These are phyloP conservation scores for Breynia disticha DNA, from an alignment of 441 rosid species.

Conservation along the genomic window DNA sequence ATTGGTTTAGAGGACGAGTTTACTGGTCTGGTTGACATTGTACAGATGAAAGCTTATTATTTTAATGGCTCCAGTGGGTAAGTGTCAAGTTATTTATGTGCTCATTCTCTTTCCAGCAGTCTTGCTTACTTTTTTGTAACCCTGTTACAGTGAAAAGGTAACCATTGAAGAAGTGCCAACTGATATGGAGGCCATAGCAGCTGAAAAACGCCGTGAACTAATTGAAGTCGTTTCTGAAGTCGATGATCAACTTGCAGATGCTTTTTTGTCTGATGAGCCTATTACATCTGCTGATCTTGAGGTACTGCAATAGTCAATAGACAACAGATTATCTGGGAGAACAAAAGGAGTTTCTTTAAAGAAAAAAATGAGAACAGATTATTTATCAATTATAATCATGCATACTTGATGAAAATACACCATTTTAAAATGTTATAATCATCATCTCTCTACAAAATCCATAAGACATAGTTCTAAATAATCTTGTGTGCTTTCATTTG, in stretches of 20 bases:
- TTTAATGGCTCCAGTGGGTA: slow-evolving; percentile 87
- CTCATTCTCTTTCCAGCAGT: not conserved
- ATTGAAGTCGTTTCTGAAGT: slow-evolving; percentile 92
- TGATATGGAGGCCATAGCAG: slow-evolving; percentile 61
- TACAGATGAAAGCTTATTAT: slow-evolving; percentile 50
- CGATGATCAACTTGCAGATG: slow-evolving; percentile 87
- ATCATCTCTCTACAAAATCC: not conserved
- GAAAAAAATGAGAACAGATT: too few relatives aligned
- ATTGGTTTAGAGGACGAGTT: slow-evolving; percentile 87
- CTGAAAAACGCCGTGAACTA: slow-evolving; percentile 77
- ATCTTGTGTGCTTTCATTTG: not conserved
- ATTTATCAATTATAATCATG: too few relatives aligned
- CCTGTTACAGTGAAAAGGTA: slow-evolving; percentile 63
- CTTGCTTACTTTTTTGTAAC: slow-evolving; percentile 6
- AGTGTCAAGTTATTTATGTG: slow-evolving; percentile 18
- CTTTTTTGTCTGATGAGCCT: slow-evolving; percentile 79
- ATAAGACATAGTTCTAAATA: not conserved
- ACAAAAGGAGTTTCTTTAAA: not conserved
- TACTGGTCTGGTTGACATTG: slow-evolving; percentile 84
- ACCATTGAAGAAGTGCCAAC: slow-evolving; percentile 67
- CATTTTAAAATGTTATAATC: not conserved
- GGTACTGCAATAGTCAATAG: slow-evolving; percentile 33
- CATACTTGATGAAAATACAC: not conserved
- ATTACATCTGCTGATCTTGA: slow-evolving; percentile 68
- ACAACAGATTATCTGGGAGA: not conserved